A percentile compares a stretch with the other conserved stretches of the same genome.
Conservation (phyloP, 768 basidiomycete genomes). For the Inosperma sp. region DNA sequence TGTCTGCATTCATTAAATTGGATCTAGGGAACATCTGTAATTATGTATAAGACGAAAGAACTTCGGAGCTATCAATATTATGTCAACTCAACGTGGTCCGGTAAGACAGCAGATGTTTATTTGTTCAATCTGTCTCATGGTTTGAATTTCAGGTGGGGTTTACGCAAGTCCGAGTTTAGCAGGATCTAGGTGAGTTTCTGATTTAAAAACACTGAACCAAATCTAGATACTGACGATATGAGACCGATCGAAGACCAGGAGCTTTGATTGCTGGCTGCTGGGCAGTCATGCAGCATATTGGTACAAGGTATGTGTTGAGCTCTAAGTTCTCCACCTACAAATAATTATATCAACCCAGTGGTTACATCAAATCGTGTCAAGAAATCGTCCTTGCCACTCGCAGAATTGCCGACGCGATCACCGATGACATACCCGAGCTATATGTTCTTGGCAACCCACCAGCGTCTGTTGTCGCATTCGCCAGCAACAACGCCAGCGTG, state of each 20-base stretch:
- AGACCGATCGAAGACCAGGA: constrained; percentile 89
- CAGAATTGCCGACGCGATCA: constrained; percentile 63
- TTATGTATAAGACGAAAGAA: constrained; percentile 85
- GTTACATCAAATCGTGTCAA: constrained; percentile 83
- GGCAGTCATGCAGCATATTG: constrained; percentile 95
- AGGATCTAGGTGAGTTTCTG: constrained; percentile 72
- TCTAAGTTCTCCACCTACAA: background rate
- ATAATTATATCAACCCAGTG: constrained; percentile 40
- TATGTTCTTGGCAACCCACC: constrained; percentile 87
- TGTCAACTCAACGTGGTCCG: constrained; percentile 74
- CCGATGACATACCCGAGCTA: constrained; percentile 69
- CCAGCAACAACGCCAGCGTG: constrained; percentile 52
- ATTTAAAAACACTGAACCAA: background rate
- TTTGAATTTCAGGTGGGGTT: constrained; percentile 61
- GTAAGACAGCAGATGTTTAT: constrained; percentile 32
- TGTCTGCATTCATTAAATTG: no score
- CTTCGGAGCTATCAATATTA: constrained; percentile 85
- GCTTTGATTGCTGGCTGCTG: constrained; percentile 92
- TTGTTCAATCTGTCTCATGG: background rate
- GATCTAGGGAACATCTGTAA: constrained; percentile 80
- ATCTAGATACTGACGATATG: background rate
- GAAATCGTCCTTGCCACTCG: constrained; percentile 75
- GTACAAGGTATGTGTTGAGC: constrained; percentile 66
- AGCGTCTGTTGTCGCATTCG: constrained; percentile 89
- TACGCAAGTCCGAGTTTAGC: constrained; percentile 89